Percentiles rank a stretch among this genome's conserved stretches.
Conservation (phyloP, 228 moss, liverwort and hornwort genomes). For the Sphagnum magellanicum region DNA sequence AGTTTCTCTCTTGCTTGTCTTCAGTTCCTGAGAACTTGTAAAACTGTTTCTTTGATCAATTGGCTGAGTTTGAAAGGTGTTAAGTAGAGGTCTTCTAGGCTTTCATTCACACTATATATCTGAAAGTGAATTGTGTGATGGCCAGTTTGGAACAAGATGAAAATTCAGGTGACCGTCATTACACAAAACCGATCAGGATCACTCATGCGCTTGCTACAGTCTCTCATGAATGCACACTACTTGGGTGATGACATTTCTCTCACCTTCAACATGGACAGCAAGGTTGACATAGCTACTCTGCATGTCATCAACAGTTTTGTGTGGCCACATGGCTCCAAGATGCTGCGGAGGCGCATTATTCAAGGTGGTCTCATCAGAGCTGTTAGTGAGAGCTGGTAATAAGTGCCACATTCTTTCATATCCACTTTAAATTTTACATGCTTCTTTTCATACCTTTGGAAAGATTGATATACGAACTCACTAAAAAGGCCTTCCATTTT, state of each 20-base stretch:
- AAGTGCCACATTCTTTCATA: too few species aligned
- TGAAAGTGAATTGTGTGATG: background rate
- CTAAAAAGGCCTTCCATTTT: background rate
- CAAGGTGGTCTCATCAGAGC: constrained; percentile 88
- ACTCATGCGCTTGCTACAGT: constrained; percentile 58
- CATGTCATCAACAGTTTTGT: constrained; percentile 40
- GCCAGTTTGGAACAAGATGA: constrained; percentile 85
- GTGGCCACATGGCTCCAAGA: constrained; percentile 74
- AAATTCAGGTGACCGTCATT: constrained; percentile 81
- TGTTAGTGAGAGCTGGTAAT: constrained; percentile 94
- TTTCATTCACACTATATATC: background rate
- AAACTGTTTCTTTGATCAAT: background rate
- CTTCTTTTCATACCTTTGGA: background rate
- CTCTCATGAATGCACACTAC: constrained; percentile 60
- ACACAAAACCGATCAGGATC: constrained; percentile 70
- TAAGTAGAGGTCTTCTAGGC: too few species aligned
- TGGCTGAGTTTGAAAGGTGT: background rate
- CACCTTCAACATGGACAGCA: constrained; percentile 90
- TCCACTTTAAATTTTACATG: too few species aligned
- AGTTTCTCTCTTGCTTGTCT: background rate
- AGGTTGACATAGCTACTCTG: constrained; percentile 64
- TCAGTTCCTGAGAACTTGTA: background rate
- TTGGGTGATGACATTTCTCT: constrained; percentile 72
- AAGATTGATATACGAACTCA: background rate
- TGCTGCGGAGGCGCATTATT: constrained; percentile 70